phyloP scores from a whole-genome alignment of 2,329 filamentous ascomycete genomes.

The Colletotrichum kahawae region DNA sequence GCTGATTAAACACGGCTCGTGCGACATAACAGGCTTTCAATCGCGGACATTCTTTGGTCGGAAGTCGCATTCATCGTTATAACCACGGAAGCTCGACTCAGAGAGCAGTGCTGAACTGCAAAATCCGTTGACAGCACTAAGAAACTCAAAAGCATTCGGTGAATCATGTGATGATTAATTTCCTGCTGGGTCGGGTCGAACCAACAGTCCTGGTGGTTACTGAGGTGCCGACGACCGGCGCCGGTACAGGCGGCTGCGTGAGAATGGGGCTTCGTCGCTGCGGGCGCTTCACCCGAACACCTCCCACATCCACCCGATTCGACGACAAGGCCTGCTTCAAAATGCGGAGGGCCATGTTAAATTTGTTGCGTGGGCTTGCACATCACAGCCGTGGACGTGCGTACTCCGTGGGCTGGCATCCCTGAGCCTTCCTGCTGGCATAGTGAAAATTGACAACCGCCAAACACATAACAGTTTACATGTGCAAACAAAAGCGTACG shows the following conservation, averaged over 20 bases:
- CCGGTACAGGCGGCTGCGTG: neutral
- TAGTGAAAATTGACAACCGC: too few relatives aligned
- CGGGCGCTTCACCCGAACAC: neutral
- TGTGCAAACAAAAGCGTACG: too few relatives aligned
- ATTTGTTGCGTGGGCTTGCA: neutral
- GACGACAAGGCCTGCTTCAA: neutral
- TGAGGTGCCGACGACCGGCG: neutral
- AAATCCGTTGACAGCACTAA: neutral
- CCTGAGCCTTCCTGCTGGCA: too few relatives aligned
- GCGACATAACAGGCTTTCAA: neutral
- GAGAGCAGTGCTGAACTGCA: neutral
- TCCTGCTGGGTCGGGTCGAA: neutral
- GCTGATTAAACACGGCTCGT: neutral
- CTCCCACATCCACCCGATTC: neutral
- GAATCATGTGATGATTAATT: neutral
- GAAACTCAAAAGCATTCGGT: neutral
- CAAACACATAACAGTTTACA: too few relatives aligned
- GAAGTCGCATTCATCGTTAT: neutral
- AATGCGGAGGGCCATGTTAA: accelerated
- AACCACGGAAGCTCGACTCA: neutral
- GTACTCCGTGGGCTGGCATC: too few relatives aligned
- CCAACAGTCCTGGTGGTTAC: neutral
- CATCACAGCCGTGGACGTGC: neutral
- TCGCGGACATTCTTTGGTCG: neutral
- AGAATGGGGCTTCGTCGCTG: neutral